A percentile compares a stretch with the other conserved stretches of the same genome.
Evolutionary conservation across 768 basidiomycete genomes (phyloP).

Genomic region (Bullera alba): DNA sequence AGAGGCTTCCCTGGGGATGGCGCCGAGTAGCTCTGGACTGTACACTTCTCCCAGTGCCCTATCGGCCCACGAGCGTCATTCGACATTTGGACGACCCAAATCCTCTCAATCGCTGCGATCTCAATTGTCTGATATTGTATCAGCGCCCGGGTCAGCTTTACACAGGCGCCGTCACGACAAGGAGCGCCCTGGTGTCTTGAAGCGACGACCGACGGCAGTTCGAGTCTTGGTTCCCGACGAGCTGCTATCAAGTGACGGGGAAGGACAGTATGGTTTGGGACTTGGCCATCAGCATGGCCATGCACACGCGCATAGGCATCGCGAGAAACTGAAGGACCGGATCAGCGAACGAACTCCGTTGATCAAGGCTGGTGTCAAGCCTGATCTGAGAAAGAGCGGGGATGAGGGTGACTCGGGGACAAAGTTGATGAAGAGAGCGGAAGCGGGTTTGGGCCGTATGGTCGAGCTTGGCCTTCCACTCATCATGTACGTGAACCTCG

Average conservation of each 20-base stretch:
- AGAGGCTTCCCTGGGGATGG: neutral
- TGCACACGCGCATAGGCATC: neutral
- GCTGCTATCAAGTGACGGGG: neutral
- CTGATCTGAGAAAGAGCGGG: slow-evolving; percentile 20
- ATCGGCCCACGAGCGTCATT: neutral
- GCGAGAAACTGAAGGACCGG: neutral
- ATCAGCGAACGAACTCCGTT: slow-evolving; percentile 31
- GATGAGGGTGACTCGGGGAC: neutral
- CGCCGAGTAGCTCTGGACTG: neutral
- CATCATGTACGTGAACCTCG: slow-evolving; percentile 52
- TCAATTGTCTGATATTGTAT: no score
- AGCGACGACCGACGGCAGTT: slow-evolving; percentile 32
- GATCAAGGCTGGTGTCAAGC: slow-evolving; percentile 37
- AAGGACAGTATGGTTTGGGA: no score
- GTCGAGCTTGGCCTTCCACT: slow-evolving; percentile 66
- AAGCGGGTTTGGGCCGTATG: slow-evolving; percentile 58
- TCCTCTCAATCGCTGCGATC: neutral
- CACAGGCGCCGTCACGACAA: no score
- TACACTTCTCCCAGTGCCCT: neutral
- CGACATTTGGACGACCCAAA: neutral
- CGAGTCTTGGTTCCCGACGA: slow-evolving; percentile 13
- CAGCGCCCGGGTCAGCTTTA: neutral
- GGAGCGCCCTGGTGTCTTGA: no score
- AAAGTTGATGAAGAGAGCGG: slow-evolving; percentile 50
- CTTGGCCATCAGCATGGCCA: no score